Percentiles rank a stretch among this genome's conserved stretches.
Conservation (phyloP, 2,329 filamentous ascomycete species). For the Botrytis medusae region DNA sequence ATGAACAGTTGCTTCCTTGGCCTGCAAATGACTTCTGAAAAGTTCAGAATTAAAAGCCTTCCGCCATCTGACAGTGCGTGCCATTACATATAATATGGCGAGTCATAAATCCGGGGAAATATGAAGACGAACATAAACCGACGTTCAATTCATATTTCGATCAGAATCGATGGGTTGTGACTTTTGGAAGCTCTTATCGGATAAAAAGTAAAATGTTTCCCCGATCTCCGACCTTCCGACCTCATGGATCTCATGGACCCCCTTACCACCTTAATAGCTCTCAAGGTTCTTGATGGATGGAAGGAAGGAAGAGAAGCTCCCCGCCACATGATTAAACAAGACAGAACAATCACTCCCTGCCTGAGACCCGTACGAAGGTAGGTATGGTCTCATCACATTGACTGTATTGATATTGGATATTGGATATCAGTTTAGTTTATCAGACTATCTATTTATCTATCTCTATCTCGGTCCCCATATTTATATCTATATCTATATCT, state of each 20-base stretch:
- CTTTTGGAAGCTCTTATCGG: conserved; percentile 1
- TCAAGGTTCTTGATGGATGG: neutral
- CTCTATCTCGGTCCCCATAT: neutral
- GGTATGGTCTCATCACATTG: neutral
- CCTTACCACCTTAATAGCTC: neutral
- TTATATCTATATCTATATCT: neutral
- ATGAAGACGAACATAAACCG: neutral
- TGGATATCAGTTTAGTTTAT: conserved; percentile 7
- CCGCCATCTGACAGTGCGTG: conserved; percentile 3
- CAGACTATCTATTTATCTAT: neutral
- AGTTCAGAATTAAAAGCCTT: neutral
- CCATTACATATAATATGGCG: neutral
- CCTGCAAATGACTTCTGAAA: neutral
- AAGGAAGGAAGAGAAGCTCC: neutral
- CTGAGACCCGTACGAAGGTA: neutral
- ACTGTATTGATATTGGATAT: neutral
- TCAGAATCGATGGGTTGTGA: neutral
- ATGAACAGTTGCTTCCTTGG: neutral
- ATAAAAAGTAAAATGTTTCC: conserved; percentile 2
- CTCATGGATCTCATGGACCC: neutral
- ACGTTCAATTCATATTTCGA: neutral
- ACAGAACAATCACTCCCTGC: neutral
- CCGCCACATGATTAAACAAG: conserved; percentile 21
- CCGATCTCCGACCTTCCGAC: conserved; percentile 9
- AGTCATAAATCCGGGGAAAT: neutral